Conservation (phyloP, 1,139 yeast genomes). For the Zygoascus sp. region DNA sequence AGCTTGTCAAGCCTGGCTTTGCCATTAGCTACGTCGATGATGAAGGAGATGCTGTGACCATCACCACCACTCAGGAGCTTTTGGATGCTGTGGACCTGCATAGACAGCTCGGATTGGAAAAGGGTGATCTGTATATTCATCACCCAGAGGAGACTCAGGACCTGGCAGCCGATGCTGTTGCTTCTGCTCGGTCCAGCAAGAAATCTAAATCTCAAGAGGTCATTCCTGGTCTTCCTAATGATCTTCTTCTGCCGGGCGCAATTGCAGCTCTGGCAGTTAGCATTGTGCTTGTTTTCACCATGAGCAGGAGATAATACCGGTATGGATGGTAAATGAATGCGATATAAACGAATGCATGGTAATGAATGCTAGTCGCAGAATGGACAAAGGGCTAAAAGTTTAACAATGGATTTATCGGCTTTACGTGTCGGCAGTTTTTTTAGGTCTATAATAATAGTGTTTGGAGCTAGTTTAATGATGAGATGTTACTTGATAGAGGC, state of each 20-base stretch:
- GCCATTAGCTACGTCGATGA: constrained; percentile 80
- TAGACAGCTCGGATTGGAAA: constrained; percentile 46
- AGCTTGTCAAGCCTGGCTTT: constrained; percentile 38
- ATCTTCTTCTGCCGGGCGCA: constrained; percentile 59
- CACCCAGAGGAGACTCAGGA: constrained; percentile 53
- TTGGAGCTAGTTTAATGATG: too few relatives aligned
- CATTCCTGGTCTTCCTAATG: constrained; percentile 57
- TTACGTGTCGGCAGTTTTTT: too few relatives aligned
- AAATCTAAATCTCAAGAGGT: constrained; percentile 29
- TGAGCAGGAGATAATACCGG: constrained; percentile 25
- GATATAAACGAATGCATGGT: not conserved
- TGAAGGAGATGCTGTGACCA: constrained; percentile 77
- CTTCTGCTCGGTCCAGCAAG: constrained; percentile 6
- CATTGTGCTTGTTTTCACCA: constrained; percentile 49
- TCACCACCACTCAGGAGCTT: constrained; percentile 70
- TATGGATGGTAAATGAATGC: not conserved
- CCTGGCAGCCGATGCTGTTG: constrained; percentile 13
- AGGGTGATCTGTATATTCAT: constrained; percentile 70
- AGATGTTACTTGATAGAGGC: too few relatives aligned
- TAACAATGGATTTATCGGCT: too few relatives aligned
- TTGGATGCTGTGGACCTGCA: constrained; percentile 63
- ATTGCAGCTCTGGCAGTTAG: constrained; percentile 60
- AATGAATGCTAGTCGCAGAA: too few relatives aligned
- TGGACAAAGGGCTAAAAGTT: too few relatives aligned
- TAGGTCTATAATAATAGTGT: too few relatives aligned